These are phyloP conservation scores for Arachnomyces sp. DNA, from an alignment of 2,329 filamentous ascomycete genomes.

Conservation along the genomic window DNA sequence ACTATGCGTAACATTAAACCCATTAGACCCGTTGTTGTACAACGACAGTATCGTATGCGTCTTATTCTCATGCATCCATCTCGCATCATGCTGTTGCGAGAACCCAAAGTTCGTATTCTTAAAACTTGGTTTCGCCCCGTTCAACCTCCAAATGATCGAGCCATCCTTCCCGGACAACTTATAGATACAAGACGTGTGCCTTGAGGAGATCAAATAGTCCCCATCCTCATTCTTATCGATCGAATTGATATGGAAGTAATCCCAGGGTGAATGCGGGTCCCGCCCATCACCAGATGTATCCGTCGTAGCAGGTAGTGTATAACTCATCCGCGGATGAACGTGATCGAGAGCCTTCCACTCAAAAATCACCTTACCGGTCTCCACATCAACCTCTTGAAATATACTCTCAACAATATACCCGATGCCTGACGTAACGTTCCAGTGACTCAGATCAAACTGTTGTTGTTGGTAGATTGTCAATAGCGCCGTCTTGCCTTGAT, in stretches of 20 bases:
- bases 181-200: constrained; percentile 34
- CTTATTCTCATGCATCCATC: constrained; percentile 31
- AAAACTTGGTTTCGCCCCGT: constrained; percentile 30
- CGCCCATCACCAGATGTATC: constrained; percentile 43
- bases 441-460: constrained; percentile 41
- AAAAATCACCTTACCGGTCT: constrained; percentile 41
- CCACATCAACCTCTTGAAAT: constrained; percentile 47
- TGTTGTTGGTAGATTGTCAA: constrained; percentile 37
- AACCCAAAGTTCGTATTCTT: constrained; percentile 34
- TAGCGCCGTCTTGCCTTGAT: constrained; percentile 35
- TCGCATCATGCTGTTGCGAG: constrained; percentile 38
- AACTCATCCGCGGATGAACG: constrained; percentile 40
- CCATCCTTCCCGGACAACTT: constrained; percentile 35
- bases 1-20: constrained; percentile 31
- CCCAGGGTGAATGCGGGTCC: constrained; percentile 37
- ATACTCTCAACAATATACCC: constrained; percentile 47
- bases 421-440: constrained; percentile 36
- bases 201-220: constrained; percentile 36
- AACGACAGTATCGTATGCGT: constrained; percentile 33
- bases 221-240: constrained; percentile 35
- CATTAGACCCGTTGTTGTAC: constrained; percentile 37
- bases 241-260: constrained; percentile 40
- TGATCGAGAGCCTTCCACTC: constrained; percentile 46
- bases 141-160: constrained; percentile 31
- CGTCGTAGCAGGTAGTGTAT: constrained; percentile 38